phyloP scores from a whole-genome alignment of 441 rosid genomes.

The Iberis amara region DNA sequence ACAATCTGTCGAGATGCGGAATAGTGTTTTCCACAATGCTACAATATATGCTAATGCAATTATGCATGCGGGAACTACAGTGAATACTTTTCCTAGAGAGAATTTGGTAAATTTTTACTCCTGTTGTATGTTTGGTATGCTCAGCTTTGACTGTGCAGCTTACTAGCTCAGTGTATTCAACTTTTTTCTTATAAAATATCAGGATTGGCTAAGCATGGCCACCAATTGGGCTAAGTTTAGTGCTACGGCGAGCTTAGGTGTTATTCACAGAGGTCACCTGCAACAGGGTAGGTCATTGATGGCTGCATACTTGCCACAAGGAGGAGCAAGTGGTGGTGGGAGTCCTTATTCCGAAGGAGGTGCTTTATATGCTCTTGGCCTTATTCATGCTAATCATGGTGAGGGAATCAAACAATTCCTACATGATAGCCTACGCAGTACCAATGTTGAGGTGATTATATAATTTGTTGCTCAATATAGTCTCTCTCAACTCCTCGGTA shows the following conservation, averaged over 20 bases:
- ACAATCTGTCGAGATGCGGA: conserved; percentile 96
- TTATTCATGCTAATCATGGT: conserved; percentile 96
- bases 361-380: conserved; percentile 91
- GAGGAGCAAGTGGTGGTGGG: conserved; percentile 88
- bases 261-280: conserved; percentile 90
- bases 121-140: no score
- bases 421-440: conserved; percentile 80
- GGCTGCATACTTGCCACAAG: conserved; percentile 98
- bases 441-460: conserved; percentile 73
- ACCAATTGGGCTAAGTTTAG: conserved; percentile 99
- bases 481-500: conserved; percentile 1
- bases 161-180: conserved; percentile 9
- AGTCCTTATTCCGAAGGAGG: conserved; percentile 99
- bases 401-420: conserved; percentile 94
- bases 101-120: conserved; percentile 51
- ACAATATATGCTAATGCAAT: conserved; percentile 95
- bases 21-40: conserved; percentile 96
- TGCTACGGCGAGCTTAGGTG: conserved; percentile 97
- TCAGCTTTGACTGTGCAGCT: no score
- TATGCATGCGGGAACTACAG: conserved; percentile 99
- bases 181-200: conserved; percentile 17
- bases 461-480: conserved; percentile 5
- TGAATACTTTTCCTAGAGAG: conserved; percentile 91
- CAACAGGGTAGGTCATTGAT: conserved; percentile 93
- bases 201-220: conserved; percentile 99